These are phyloP conservation scores for Taiozyma sp. DNA, from an alignment of 1,139 yeast genomes.

Conservation along the genomic window DNA sequence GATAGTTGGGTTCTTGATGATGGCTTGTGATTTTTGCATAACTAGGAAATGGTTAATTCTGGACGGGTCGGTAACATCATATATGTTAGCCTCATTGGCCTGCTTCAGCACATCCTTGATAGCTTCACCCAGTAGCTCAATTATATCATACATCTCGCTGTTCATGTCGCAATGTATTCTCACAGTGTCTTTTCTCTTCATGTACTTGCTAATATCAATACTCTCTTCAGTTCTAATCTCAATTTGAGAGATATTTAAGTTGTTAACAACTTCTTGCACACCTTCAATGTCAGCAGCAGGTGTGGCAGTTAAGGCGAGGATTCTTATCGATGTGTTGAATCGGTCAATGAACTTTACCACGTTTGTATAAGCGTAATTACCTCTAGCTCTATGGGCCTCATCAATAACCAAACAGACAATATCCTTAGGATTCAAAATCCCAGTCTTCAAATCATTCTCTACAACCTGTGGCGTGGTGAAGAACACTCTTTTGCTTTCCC, in stretches of 20 bases:
- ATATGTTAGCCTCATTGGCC: conserved; percentile 59
- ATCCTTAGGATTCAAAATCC: conserved; percentile 68
- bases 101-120: conserved; percentile 56
- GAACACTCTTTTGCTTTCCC: conserved; percentile 74
- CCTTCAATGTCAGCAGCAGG: conserved; percentile 88
- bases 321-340: conserved; percentile 61
- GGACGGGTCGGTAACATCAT: conserved; percentile 58
- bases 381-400: conserved; percentile 94
- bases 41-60: conserved; percentile 68
- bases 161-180: conserved; percentile 51
- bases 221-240: conserved; percentile 87
- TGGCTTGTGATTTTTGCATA: conserved; percentile 59
- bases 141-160: conserved; percentile 46
- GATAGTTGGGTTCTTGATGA: conserved; percentile 44
- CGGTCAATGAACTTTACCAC: conserved; percentile 64
- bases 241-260: conserved; percentile 65
- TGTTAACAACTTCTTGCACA: conserved; percentile 77
- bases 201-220: conserved; percentile 71
- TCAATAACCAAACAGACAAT: conserved; percentile 79
- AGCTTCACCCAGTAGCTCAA: conserved; percentile 51
- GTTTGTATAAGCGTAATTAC: conserved; percentile 83
- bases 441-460: conserved; percentile 78
- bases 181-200: conserved; percentile 63
- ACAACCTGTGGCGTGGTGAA: conserved; percentile 97
- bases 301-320: conserved; percentile 90